Conservation (phyloP, 208 protist species). For the Naegleria lovaniensis region DNA sequence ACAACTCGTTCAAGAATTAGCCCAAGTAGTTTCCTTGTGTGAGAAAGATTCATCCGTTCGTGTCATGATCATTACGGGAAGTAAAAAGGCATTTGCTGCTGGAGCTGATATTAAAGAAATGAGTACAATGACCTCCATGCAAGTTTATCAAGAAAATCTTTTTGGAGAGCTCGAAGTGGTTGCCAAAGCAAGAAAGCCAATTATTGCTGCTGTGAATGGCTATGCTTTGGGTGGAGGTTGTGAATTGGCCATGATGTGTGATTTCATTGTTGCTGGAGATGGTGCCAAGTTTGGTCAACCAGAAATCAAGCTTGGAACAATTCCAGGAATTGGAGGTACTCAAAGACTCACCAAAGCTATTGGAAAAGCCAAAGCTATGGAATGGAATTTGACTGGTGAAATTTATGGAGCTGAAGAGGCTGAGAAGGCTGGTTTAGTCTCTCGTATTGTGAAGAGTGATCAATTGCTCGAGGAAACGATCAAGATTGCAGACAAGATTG, state of each 20-base stretch:
- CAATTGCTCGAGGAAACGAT: constrained; percentile 45
- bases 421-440: constrained; percentile 49
- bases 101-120: constrained; percentile 93
- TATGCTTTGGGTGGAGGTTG: constrained; percentile 68
- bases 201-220: constrained; percentile 72
- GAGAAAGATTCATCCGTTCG: constrained; percentile 45
- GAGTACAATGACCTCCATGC: constrained; percentile 59
- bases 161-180: constrained; percentile 59
- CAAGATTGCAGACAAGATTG: constrained; percentile 55
- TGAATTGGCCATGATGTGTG: constrained; percentile 64
- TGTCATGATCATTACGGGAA: constrained; percentile 81
- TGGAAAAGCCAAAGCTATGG: constrained; percentile 70
- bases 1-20: constrained; percentile 9
- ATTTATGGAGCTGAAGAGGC: constrained; percentile 47
- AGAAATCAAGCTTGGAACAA: constrained; percentile 57
- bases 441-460: constrained; percentile 52
- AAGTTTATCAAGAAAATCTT: constrained; percentile 64
- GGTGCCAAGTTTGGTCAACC: constrained; percentile 67
- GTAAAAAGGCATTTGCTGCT: constrained; percentile 84
- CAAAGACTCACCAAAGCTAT: constrained; percentile 62
- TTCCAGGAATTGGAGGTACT: constrained; percentile 57
- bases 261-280: constrained; percentile 45
- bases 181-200: constrained; percentile 57
- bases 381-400: constrained; percentile 58
- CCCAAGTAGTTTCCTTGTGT: not conserved